phyloP scores from a whole-genome alignment of 768 basidiomycete species.

The Solioccasus polychromus region DNA sequence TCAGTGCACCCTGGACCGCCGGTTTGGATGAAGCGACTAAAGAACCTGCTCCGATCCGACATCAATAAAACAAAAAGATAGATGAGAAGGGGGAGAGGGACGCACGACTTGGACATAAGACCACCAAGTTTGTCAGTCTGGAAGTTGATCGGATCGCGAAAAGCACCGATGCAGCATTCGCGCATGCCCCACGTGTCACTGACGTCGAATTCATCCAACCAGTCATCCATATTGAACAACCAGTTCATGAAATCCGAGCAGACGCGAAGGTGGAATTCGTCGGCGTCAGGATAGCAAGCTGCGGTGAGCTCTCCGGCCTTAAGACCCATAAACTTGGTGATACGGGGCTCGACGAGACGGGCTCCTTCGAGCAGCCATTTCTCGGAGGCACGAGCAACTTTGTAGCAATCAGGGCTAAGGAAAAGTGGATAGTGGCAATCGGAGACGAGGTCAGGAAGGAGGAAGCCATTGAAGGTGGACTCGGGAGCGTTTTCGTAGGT shows the following conservation, averaged over 20 bases:
- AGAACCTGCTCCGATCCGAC: slow-evolving; percentile 31
- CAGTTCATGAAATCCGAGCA: slow-evolving; percentile 65
- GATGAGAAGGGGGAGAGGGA: no score
- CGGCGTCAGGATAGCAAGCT: slow-evolving; percentile 56
- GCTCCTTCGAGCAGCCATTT: slow-evolving; percentile 32
- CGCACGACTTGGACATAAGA: slow-evolving; percentile 35
- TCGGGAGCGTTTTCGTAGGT: slow-evolving; percentile 12
- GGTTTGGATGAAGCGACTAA: slow-evolving; percentile 35
- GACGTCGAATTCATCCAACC: slow-evolving; percentile 39
- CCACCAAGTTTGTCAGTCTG: slow-evolving; percentile 28
- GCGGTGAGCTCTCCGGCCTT: slow-evolving; percentile 68
- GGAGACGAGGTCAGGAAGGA: slow-evolving; percentile 41
- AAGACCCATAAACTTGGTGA: slow-evolving; percentile 48
- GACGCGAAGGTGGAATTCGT: slow-evolving; percentile 57
- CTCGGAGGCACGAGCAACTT: slow-evolving; percentile 37
- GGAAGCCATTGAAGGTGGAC: slow-evolving; percentile 23
- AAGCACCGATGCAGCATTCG: slow-evolving; percentile 28
- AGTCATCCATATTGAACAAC: slow-evolving; percentile 42
- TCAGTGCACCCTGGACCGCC: slow-evolving; percentile 39
- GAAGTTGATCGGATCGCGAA: slow-evolving; percentile 27
- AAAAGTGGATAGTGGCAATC: slow-evolving; percentile 38
- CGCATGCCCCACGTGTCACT: slow-evolving; percentile 30
- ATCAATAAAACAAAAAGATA: not conserved
- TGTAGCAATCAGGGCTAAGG: slow-evolving; percentile 32
- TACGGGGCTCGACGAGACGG: slow-evolving; percentile 29